Evolutionary conservation across 1,139 yeast genomes (phyloP).

Genomic region (Blastobotrys niveus): DNA sequence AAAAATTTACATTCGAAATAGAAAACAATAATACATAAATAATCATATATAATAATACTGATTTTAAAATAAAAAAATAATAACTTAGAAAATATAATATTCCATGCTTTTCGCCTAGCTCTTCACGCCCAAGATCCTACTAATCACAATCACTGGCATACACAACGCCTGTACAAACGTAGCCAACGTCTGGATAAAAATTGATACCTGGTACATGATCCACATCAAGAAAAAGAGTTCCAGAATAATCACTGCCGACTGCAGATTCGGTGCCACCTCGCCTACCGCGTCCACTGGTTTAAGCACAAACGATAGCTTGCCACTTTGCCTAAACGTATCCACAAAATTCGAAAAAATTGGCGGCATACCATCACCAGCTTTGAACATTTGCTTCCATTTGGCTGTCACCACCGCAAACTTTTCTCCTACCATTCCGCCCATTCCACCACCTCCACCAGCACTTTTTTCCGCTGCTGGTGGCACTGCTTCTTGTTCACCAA

Average conservation of each 20-base stretch:
- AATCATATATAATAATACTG: too few relatives aligned
- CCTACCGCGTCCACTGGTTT: slow-evolving; percentile 30
- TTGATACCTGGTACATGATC: slow-evolving; percentile 30
- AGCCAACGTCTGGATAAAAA: slow-evolving; percentile 29
- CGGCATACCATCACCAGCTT: slow-evolving; percentile 6
- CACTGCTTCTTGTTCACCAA: slow-evolving; percentile 1
- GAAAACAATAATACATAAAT: too few relatives aligned
- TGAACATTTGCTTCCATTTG: slow-evolving; percentile 1
- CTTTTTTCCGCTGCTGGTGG: background rate
- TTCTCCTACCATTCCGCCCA: background rate
- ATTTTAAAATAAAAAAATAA: too few relatives aligned
- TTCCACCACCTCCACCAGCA: slow-evolving; percentile 4
- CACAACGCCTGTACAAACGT: slow-evolving; percentile 29
- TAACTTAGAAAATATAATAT: too few relatives aligned
- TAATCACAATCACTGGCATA: slow-evolving; percentile 31
- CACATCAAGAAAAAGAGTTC: slow-evolving; percentile 33
- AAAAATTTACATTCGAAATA: too few relatives aligned
- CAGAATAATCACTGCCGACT: slow-evolving; percentile 26
- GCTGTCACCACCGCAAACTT: slow-evolving; percentile 4
- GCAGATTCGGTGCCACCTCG: slow-evolving; percentile 27
- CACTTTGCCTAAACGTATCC: slow-evolving; percentile 23
- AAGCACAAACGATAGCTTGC: slow-evolving; percentile 26
- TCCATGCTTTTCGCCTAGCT: too few relatives aligned
- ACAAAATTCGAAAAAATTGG: slow-evolving; percentile 18
- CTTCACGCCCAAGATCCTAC: slow-evolving; percentile 23